Base-by-base conservation (phyloP, 2,329 filamentous ascomycete species). In the Aspergillus sp. region DNA sequence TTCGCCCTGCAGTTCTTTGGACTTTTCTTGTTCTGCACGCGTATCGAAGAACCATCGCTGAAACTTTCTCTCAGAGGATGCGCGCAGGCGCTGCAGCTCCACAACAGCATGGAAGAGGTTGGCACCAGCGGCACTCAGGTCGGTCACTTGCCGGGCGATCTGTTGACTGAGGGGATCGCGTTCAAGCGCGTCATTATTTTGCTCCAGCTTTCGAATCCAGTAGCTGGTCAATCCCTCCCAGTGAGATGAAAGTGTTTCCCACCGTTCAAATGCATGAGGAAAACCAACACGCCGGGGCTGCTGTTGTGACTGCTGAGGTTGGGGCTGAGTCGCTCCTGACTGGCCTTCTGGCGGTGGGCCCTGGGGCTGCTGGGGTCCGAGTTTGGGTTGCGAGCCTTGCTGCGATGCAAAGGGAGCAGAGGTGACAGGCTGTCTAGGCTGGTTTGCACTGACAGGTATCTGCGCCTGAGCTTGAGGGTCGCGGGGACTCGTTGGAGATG, bases 11-110 rank as follows among this genome's bases (percentile, higher is more conserved):
- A 90, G 82, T 75, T 98, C 95, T 64, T 90, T 89, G 50, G 88
- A 84, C 27, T 90, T 87, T 77, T 98, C 95, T 64, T 96, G 86
- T 65, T 98, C 93, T 33, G 88, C 84, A 52, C 93, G 84, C 7
- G 93, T 96, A 73, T 99, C 95, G 66, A 96, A 96, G 77, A 98
- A 98, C 95, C 95, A 99, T 51, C 95, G 86, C 76, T 99, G 95
- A 68, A 99, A 99, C 73, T 98, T 98, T 63, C 95, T 87, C 75
- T 99, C 95, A 0, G 93, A 98, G 56, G 92, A 96, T 39, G 95
- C 95, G 44, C 95, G 89, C 25, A 99, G 82, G 31, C 95, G 88
- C 73, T 99, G 95, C 46, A 99, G 80, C 75, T 99, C 95, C 3
- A 99, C 95, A 0, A 99, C 93, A 9, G 95, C 95, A 73, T 99